These are phyloP conservation scores for Parastagonospora nodorum DNA, from an alignment of 2,329 filamentous ascomycete genomes.

Conservation along the genomic window DNA sequence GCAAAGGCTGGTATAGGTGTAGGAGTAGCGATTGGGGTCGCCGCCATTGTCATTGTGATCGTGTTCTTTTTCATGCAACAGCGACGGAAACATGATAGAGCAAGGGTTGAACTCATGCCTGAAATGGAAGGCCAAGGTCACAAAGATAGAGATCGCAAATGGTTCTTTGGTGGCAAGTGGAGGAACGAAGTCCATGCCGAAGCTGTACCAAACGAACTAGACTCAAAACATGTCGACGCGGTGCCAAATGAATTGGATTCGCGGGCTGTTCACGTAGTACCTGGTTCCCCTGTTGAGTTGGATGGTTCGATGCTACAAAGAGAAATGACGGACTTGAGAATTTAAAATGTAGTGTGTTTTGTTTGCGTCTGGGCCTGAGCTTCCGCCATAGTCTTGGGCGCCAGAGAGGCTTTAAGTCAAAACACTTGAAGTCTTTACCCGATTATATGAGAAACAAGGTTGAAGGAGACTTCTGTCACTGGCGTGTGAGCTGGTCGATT, in stretches of 20 bases:
- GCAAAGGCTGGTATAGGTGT: slow-evolving; percentile 6
- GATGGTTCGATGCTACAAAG: slow-evolving; percentile 3
- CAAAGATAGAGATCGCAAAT: neutral
- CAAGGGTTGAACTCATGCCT: neutral
- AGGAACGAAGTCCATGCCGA: slow-evolving; percentile 2
- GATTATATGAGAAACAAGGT: no score
- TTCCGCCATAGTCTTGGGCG: no score
- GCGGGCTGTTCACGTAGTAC: slow-evolving; percentile 7
- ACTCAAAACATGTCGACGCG: slow-evolving; percentile 8
- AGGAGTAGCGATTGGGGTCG: neutral
- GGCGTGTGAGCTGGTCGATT: no score
- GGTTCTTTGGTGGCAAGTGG: slow-evolving; percentile 7
- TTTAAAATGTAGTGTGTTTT: no score
- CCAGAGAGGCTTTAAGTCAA: no score
- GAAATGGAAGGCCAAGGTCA: slow-evolving; percentile 3
- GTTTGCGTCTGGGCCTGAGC: no score
- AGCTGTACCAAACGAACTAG: slow-evolving; percentile 1
- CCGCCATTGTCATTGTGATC: neutral
- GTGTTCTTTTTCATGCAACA: neutral
- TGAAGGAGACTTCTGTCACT: no score
- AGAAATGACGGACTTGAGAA: no score
- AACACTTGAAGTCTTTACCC: no score
- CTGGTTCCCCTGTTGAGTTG: slow-evolving; percentile 33
- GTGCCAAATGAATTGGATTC: slow-evolving; percentile 11
- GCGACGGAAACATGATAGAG: neutral